Conservation (phyloP, 169 alveolate genomes). For the Miamiensis avidus region DNA sequence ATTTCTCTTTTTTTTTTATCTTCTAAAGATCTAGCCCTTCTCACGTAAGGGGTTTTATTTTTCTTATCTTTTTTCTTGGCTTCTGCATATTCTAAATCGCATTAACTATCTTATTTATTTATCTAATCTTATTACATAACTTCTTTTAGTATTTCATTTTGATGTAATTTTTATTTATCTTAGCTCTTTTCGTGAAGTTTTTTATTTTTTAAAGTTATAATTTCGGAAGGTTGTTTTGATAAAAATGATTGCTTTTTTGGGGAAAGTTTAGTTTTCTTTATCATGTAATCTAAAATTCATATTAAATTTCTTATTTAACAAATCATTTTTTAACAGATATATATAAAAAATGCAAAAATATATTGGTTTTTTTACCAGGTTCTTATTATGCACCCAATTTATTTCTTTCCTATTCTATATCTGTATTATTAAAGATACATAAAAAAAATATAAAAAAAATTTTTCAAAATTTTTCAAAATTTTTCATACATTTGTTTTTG, state of each 20-base stretch:
- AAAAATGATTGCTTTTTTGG: too few species aligned
- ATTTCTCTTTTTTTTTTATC: neutral
- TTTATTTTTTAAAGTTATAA: neutral
- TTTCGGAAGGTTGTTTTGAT: neutral
- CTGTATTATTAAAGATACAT: slow-evolving; percentile 40
- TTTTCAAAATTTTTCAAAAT: neutral
- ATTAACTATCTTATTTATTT: neutral
- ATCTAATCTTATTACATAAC: too few species aligned
- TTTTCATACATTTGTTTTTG: neutral
- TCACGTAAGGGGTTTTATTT: neutral
- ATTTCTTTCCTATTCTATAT: slow-evolving; percentile 57
- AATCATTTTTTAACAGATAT: too few species aligned
- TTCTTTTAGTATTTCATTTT: too few species aligned
- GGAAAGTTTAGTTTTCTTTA: too few species aligned
- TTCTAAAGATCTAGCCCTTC: neutral
- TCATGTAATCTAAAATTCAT: too few species aligned
- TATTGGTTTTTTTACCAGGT: slow-evolving; percentile 50
- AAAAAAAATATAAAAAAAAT: too few species aligned
- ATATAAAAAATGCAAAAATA: too few species aligned
- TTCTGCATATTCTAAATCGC: neutral
- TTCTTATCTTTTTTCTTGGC: neutral
- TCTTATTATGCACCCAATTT: slow-evolving; percentile 62
- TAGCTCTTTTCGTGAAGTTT: too few species aligned
- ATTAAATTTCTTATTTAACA: too few species aligned
- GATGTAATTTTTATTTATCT: too few species aligned